Evolutionary conservation across 148 eudicot genomes (phyloP).

Genomic region (Rhododendron ovatum): DNA sequence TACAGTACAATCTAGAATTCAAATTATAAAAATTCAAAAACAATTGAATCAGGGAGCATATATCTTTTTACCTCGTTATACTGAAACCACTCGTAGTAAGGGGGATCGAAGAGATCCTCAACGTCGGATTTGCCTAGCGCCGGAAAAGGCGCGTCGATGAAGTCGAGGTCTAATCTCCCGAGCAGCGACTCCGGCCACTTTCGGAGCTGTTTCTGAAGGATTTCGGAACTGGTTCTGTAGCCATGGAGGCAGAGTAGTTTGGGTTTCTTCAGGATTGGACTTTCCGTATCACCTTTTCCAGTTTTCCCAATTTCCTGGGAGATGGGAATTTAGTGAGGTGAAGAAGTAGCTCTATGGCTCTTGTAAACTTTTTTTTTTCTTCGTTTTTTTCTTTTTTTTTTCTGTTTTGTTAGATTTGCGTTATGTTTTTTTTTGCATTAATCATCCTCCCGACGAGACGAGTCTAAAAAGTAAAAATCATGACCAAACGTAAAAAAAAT

Average conservation of each 20-base stretch:
- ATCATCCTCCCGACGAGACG: too few relatives aligned
- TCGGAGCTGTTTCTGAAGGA: conserved; percentile 14
- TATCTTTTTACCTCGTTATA: conserved; percentile 7
- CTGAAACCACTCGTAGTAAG: conserved; percentile 24
- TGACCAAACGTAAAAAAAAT: too few relatives aligned
- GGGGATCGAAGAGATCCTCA: conserved; percentile 15
- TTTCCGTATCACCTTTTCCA: neutral
- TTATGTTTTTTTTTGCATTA: too few relatives aligned
- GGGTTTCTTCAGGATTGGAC: conserved; percentile 5
- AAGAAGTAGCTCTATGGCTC: neutral
- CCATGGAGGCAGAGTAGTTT: conserved; percentile 22
- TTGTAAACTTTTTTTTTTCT: neutral
- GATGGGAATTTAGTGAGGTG: neutral
- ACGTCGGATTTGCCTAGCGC: conserved; percentile 15
- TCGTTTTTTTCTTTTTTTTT: too few relatives aligned
- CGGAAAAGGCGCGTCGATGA: conserved; percentile 17
- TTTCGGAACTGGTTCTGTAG: conserved; percentile 18
- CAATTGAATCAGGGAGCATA: too few relatives aligned
- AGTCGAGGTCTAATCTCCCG: conserved; percentile 15
- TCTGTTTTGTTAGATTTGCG: too few relatives aligned
- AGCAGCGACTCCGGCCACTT: conserved; percentile 21
- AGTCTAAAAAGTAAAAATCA: too few relatives aligned
- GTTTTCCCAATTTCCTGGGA: neutral
- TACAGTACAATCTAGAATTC: too few relatives aligned
- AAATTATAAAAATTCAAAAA: too few relatives aligned